Conservation (phyloP, 257 asterid genomes). For the Solanum clarkiae region DNA sequence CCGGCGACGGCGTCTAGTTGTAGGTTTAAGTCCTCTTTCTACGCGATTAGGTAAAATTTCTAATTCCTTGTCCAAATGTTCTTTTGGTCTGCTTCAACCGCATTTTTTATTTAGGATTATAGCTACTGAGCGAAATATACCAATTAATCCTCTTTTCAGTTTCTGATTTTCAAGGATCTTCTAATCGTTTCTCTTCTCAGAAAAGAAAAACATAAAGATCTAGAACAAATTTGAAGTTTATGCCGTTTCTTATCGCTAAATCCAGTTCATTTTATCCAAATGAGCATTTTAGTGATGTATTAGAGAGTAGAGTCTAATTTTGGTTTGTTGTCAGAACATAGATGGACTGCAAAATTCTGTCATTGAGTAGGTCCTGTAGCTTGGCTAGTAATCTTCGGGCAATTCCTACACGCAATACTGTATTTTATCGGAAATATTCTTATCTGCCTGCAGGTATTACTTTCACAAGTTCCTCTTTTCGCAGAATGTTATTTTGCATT, state of each 20-base stretch:
- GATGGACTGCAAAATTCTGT: conserved; percentile 66
- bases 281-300: not conserved
- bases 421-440: conserved; percentile 7
- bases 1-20: not conserved
- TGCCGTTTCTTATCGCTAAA: too few relatives aligned
- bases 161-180: not conserved
- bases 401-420: conserved; percentile 8
- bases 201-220: not conserved
- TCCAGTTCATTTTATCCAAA: too few relatives aligned
- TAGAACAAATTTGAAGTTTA: not conserved
- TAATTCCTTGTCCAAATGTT: not conserved
- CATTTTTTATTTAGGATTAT: too few relatives aligned
- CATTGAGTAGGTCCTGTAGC: conserved; percentile 31
- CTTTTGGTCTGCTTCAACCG: not conserved
- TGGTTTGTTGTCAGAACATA: conserved; percentile 2
- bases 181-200: not conserved
- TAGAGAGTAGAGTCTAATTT: not conserved
- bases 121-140: not conserved
- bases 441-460: conserved; percentile 23
- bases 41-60: not conserved
- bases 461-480: not conserved
- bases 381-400: conserved; percentile 13
- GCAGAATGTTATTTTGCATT: not conserved
- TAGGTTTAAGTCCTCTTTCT: not conserved
- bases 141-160: not conserved